These are phyloP conservation scores for Panicum miliaceum DNA, from an alignment of 176 grass and related monocot species.

Conservation along the genomic window DNA sequence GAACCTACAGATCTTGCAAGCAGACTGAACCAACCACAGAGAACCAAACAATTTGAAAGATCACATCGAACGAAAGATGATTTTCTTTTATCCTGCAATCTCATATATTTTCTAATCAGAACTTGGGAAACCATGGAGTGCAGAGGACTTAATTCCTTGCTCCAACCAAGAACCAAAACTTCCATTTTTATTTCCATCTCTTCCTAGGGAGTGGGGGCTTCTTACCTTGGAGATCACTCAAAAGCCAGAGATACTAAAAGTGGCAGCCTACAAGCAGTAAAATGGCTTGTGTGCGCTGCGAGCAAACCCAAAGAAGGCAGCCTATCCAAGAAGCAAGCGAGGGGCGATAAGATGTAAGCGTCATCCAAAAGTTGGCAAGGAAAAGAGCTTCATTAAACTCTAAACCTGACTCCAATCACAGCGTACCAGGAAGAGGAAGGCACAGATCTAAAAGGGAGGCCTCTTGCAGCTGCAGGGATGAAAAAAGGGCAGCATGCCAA, in stretches of 20 bases:
- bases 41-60: constrained; percentile 3
- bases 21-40: not conserved
- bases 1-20: constrained; percentile 28
- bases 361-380: constrained; percentile 42
- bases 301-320: constrained; percentile 44
- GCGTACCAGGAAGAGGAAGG: constrained; percentile 46
- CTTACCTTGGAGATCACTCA: constrained; percentile 46
- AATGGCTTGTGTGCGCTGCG: constrained; percentile 11
- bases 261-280: constrained; percentile 34
- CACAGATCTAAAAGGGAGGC: constrained; percentile 47
- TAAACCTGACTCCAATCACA: constrained; percentile 42
- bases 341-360: constrained; percentile 42
- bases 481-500: constrained; percentile 42
- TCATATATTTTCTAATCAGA: not conserved
- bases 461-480: constrained; percentile 41
- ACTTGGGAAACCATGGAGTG: not conserved
- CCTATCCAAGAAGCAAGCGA: constrained; percentile 45
- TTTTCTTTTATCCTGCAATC: not conserved
- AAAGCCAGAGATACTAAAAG: constrained; percentile 35
- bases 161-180: constrained; percentile 29
- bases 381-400: constrained; percentile 44
- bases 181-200: constrained; percentile 1
- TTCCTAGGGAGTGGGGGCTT: constrained; percentile 16
- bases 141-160: constrained; percentile 24
- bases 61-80: not conserved